A percentile compares a stretch with the other conserved stretches of the same genome.
phyloP scores from a whole-genome alignment of 202 grass and related monocot genomes.

The Bolboschoenoplectus hybrid region DNA sequence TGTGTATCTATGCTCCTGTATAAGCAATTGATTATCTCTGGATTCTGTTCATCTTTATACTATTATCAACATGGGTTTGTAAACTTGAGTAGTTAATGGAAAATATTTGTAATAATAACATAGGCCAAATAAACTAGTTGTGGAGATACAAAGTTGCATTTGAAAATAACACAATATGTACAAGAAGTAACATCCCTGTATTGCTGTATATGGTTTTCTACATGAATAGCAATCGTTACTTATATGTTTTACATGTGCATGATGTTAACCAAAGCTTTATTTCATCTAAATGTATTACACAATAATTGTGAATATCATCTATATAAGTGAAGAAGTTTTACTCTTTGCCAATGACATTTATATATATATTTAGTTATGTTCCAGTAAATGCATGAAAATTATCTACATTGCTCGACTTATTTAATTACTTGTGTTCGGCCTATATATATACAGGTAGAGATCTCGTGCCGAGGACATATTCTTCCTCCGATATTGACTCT shows the following conservation, averaged over 20 bases:
- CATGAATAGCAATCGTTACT: conserved; percentile 23
- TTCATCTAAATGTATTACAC: conserved; percentile 23
- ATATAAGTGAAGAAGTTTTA: conserved; percentile 18
- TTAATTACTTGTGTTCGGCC: background rate
- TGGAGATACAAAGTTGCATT: background rate
- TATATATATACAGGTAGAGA: conserved; percentile 64
- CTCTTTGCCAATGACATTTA: conserved; percentile 9
- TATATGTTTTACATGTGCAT: conserved; percentile 38
- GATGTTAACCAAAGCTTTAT: background rate
- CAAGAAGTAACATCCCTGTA: no score
- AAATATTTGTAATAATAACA: conserved; percentile 6
- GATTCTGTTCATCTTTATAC: background rate
- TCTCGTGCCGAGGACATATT: conserved; percentile 71
- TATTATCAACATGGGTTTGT: background rate
- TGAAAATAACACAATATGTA: background rate
- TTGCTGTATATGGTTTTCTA: background rate
- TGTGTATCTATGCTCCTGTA: background rate
- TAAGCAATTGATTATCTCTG: background rate
- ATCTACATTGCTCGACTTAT: conserved; percentile 17
- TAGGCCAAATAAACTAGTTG: background rate
- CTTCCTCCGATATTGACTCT: conserved; percentile 62
- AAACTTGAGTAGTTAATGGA: background rate
- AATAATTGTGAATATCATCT: conserved; percentile 17
- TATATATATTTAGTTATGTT: conserved; percentile 15
- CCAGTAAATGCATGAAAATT: background rate